A percentile compares a stretch with the other conserved stretches of the same genome.
phyloP scores from a whole-genome alignment of 371 early-diverging fungal species.

The Rhizopus microsporus region DNA sequence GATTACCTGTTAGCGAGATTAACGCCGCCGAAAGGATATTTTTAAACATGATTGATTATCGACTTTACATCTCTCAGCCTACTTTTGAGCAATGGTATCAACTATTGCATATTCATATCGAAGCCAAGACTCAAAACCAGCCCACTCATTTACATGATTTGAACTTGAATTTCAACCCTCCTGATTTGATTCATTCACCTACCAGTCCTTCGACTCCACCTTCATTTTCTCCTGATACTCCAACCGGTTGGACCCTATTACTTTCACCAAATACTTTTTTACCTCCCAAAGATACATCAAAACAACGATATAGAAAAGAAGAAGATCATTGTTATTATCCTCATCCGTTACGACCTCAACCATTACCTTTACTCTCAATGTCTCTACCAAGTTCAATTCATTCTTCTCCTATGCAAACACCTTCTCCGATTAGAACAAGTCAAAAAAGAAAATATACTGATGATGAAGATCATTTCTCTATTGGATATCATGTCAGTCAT shows the following conservation, averaged over 20 bases:
- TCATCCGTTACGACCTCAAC: slow-evolving; percentile 2
- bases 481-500: slow-evolving; percentile 21
- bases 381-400: slow-evolving; percentile 44
- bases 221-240: slow-evolving; percentile 5
- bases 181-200: slow-evolving; percentile 1
- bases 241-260: slow-evolving; percentile 11
- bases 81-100: slow-evolving; percentile 70
- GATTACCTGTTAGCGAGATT: slow-evolving; percentile 70
- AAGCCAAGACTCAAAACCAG: slow-evolving; percentile 30
- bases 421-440: slow-evolving; percentile 37
- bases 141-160: slow-evolving; percentile 19
- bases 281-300: slow-evolving; percentile 11
- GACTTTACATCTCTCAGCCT: slow-evolving; percentile 62
- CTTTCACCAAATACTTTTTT: slow-evolving; percentile 24
- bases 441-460: slow-evolving; percentile 15
- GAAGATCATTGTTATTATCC: not conserved
- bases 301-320: slow-evolving; percentile 9
- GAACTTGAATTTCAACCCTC: slow-evolving; percentile 12
- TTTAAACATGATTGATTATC: slow-evolving; percentile 67
- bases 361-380: slow-evolving; percentile 28
- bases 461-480: not conserved
- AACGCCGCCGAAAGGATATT: slow-evolving; percentile 73
- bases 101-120: slow-evolving; percentile 54
- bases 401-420: slow-evolving; percentile 49
- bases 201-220: slow-evolving; percentile 2